These are phyloP conservation scores for Yamadazyma dushanensis DNA, from an alignment of 1,139 yeast genomes.

Conservation along the genomic window DNA sequence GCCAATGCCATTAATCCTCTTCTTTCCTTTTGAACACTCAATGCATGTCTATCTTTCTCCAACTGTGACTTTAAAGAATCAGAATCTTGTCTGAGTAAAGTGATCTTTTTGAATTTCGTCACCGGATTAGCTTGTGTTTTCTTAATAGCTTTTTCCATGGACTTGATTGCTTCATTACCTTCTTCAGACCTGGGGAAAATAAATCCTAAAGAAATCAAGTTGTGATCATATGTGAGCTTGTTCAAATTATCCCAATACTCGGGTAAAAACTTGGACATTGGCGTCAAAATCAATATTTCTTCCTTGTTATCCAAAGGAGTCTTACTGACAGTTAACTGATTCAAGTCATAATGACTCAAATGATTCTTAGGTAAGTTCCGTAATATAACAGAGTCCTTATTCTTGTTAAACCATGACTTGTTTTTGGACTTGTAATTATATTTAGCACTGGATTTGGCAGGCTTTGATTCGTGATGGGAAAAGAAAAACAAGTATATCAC, in stretches of 20 bases:
- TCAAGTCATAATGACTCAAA: slow-evolving; percentile 82
- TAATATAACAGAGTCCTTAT: slow-evolving; percentile 52
- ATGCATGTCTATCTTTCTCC: slow-evolving; percentile 75
- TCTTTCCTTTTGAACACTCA: slow-evolving; percentile 83
- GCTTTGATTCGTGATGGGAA: slow-evolving; percentile 21
- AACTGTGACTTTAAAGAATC: slow-evolving; percentile 64
- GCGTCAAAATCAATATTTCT: slow-evolving; percentile 80
- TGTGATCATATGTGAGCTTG: slow-evolving; percentile 77
- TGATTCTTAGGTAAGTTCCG: slow-evolving; percentile 71
- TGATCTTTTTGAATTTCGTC: slow-evolving; percentile 70
- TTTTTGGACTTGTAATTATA: slow-evolving; percentile 54
- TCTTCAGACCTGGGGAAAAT: slow-evolving; percentile 79
- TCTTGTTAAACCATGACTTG: slow-evolving; percentile 47
- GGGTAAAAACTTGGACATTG: slow-evolving; percentile 81
- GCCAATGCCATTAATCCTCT: slow-evolving; percentile 91
- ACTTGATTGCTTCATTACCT: slow-evolving; percentile 75
- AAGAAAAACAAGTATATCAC: slow-evolving; percentile 45
- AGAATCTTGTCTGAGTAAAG: slow-evolving; percentile 88
- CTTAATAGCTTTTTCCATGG: slow-evolving; percentile 73
- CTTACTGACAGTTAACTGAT: slow-evolving; percentile 67
- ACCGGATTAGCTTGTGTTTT: slow-evolving; percentile 54
- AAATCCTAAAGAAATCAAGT: slow-evolving; percentile 82
- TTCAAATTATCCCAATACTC: slow-evolving; percentile 86
- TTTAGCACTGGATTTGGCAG: slow-evolving; percentile 19
- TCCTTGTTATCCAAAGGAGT: slow-evolving; percentile 74